Evolutionary conservation across 2,329 filamentous ascomycete genomes (phyloP).

Genomic region (Colletotrichum chlorophyti): DNA sequence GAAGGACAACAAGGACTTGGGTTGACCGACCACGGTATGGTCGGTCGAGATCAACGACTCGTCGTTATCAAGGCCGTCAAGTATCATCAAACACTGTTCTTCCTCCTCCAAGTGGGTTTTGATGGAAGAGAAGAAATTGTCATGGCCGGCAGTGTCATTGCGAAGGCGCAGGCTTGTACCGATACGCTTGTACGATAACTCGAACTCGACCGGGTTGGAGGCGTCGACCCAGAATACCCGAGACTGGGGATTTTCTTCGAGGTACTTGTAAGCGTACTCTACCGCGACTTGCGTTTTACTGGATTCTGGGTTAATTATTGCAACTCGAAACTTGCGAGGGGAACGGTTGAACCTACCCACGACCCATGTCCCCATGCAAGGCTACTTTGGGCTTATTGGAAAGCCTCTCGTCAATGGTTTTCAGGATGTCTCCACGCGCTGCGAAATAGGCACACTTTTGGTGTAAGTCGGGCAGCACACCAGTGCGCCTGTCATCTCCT

Average conservation of each 20-base stretch:
- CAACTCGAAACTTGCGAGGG: no score
- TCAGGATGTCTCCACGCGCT: no score
- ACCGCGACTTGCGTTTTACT: background rate
- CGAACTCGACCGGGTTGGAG: background rate
- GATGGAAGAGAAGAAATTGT: background rate
- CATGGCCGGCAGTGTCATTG: background rate
- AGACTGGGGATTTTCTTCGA: background rate
- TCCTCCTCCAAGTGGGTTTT: background rate
- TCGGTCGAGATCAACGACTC: background rate
- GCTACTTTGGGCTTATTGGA: no score
- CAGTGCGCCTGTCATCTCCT: no score
- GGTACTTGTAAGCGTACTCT: background rate
- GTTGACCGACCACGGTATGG: background rate
- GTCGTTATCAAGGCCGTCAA: background rate
- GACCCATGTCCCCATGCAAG: no score
- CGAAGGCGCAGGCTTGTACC: background rate
- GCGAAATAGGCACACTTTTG: no score
- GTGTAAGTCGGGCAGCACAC: no score
- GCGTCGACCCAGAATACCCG: background rate
- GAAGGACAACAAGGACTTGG: background rate
- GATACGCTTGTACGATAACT: background rate
- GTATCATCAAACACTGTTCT: background rate
- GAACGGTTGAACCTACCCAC: no score
- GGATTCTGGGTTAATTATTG: no score
- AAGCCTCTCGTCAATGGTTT: no score